These are phyloP conservation scores for Phytophthora europaea DNA, from an alignment of 352 stramenopile genomes.

Conservation along the genomic window DNA sequence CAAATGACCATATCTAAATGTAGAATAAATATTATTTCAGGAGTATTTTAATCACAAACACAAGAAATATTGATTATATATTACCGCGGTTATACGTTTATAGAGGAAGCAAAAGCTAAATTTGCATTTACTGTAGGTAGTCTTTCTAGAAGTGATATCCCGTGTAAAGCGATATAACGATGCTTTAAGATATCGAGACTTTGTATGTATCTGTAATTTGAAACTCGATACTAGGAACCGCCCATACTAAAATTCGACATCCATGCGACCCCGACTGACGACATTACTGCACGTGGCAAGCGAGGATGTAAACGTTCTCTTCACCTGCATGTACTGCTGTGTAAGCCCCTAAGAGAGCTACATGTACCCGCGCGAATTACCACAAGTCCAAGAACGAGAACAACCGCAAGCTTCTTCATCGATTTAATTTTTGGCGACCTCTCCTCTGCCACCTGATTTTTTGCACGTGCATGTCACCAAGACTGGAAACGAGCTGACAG, in stretches of 20 bases:
- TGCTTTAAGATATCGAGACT: too few species aligned
- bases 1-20: too few species aligned
- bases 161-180: background rate
- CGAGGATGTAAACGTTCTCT: background rate
- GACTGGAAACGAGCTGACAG: background rate
- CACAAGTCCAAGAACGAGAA: background rate
- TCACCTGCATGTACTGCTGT: background rate
- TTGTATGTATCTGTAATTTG: conserved; percentile 19
- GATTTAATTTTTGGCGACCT: background rate
- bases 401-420: background rate
- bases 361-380: background rate
- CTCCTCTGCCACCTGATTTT: conserved; percentile 4
- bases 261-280: background rate
- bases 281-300: conserved; percentile 6
- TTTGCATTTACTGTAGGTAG: background rate
- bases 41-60: background rate
- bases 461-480: background rate
- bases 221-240: conserved; percentile 11
- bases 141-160: conserved; percentile 21
- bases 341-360: background rate
- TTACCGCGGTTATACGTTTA: background rate
- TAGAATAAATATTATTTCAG: background rate
- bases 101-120: background rate
- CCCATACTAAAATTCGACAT: background rate
- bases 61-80: background rate